Base-by-base conservation (phyloP, 2,329 filamentous ascomycete genomes). In the Akanthomyces dipterigenus region DNA sequence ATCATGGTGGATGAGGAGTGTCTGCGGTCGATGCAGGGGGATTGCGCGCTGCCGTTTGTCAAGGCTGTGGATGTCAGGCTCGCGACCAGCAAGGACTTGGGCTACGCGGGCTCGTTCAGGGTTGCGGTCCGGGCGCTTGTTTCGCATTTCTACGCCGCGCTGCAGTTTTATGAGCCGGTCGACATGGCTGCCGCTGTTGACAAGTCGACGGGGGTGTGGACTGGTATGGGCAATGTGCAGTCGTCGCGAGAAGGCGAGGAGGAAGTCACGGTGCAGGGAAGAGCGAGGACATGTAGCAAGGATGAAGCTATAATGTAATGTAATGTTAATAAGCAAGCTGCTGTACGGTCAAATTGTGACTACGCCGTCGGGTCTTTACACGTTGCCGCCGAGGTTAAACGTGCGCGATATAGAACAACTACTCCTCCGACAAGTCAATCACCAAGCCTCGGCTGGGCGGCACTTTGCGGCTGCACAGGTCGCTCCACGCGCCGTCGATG, bases 1-100 rank as follows among this genome's bases (percentile, higher is more conserved):
- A 28, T 56, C 26, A 46, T 56, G 54, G 54, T 56, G 18, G 54
- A 56, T 20, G 42, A 56, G 20, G 54, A 56, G 40, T 56, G 54
- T 46, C 28, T 56, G 40, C 40, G 9, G 28, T 46, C 54, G 14
- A 20, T 36, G 54, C 6, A 3, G 3, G 12, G 18, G 7, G 54
- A n/a, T 7, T 34, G 20, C 14, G 12, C 40, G 53, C 24, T n/a
- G 26, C 54, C 54, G 42, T 56, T 36, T 46, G 54, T 56, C n/a
- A 56, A 56, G 28, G 54, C 54, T 4, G 54, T 56, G 12, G 54
- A 56, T 12, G 54, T 42, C 5, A 36, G 11, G 28, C 28, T 56
- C n/a, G n/a, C 54, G 12, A 56, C 54, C n/a, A 56, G 36, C 18
- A 34, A 20, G 26, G 54, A 56, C 5, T n/a, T 56, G 54, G 12